A percentile compares a stretch with the other conserved stretches of the same genome.
Conservation (phyloP, 768 basidiomycete genomes). For the Suillus subalutaceus region DNA sequence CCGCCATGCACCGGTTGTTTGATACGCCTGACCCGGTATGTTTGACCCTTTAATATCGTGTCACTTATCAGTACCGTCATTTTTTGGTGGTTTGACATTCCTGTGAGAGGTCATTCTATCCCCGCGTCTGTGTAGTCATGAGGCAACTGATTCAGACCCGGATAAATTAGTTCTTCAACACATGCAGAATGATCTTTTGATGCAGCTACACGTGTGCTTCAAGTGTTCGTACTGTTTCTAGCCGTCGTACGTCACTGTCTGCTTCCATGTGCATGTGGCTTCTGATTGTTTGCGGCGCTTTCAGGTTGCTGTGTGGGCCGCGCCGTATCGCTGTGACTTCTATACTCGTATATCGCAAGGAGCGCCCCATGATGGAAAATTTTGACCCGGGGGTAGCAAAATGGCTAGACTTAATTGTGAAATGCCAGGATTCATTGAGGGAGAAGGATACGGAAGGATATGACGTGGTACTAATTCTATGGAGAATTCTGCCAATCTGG, state of each 20-base stretch:
- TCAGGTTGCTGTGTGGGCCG: too few relatives aligned
- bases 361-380: too few relatives aligned
- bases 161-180: constrained; percentile 52
- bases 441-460: too few relatives aligned
- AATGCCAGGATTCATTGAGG: too few relatives aligned
- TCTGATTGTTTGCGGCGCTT: too few relatives aligned
- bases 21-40: constrained; percentile 67
- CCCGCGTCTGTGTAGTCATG: not conserved
- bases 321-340: too few relatives aligned
- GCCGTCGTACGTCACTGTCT: constrained; percentile 30
- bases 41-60: constrained; percentile 20
- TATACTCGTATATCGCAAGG: too few relatives aligned
- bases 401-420: too few relatives aligned
- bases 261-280: not conserved
- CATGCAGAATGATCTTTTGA: constrained; percentile 54
- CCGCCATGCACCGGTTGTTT: constrained; percentile 62
- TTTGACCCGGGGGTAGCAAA: too few relatives aligned
- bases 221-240: constrained; percentile 64
- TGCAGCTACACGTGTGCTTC: constrained; percentile 70
- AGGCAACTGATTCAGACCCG: not conserved
- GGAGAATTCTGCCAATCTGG: too few relatives aligned
- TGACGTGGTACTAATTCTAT: too few relatives aligned
- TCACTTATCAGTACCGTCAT: constrained; percentile 7
- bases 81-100: constrained; percentile 54
- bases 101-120: constrained; percentile 44